Conservation (phyloP, 2,329 filamentous ascomycete species). For the Tolypocladium sp. region DNA sequence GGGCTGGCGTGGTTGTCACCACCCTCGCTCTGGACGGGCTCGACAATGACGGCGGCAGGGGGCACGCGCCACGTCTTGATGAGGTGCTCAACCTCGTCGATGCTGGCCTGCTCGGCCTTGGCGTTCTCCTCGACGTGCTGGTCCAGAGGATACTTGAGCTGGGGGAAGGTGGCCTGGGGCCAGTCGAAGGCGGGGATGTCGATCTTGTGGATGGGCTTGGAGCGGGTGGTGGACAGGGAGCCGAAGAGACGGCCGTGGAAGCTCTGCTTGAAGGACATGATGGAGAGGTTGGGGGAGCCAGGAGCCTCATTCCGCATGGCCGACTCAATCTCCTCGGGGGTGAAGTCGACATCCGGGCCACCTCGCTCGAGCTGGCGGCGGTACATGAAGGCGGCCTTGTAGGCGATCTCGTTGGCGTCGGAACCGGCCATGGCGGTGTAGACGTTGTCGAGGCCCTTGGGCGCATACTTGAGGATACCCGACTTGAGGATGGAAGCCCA, state of each 20-base stretch:
- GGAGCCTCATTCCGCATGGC: constrained; percentile 75
- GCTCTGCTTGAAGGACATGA: constrained; percentile 77
- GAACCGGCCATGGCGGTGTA: constrained; percentile 86
- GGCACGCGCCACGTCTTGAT: constrained; percentile 72
- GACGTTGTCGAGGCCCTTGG: constrained; percentile 76
- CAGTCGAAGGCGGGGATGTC: constrained; percentile 94
- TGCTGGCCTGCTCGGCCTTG: constrained; percentile 69
- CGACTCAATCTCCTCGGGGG: constrained; percentile 61
- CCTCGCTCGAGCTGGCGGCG: constrained; percentile 74
- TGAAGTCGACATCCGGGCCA: constrained; percentile 69
- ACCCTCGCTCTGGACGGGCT: constrained; percentile 89
- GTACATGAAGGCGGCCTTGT: constrained; percentile 95
- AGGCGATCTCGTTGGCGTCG: constrained; percentile 89
- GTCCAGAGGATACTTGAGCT: constrained; percentile 79
- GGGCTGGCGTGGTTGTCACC: constrained; percentile 91
- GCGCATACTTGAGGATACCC: constrained; percentile 73
- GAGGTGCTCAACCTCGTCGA: constrained; percentile 75
- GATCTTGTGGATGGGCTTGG: constrained; percentile 89
- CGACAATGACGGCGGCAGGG: constrained; percentile 73
- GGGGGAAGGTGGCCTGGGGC: constrained; percentile 82
- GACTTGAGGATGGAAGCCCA: constrained; percentile 74
- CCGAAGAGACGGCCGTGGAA: constrained; percentile 92
- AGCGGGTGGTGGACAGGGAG: constrained; percentile 77
- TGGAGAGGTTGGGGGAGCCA: constrained; percentile 68
- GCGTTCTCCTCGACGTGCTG: constrained; percentile 72